These are phyloP conservation scores for Cystofilobasidium macerans DNA, from an alignment of 768 basidiomycete species.

Conservation along the genomic window DNA sequence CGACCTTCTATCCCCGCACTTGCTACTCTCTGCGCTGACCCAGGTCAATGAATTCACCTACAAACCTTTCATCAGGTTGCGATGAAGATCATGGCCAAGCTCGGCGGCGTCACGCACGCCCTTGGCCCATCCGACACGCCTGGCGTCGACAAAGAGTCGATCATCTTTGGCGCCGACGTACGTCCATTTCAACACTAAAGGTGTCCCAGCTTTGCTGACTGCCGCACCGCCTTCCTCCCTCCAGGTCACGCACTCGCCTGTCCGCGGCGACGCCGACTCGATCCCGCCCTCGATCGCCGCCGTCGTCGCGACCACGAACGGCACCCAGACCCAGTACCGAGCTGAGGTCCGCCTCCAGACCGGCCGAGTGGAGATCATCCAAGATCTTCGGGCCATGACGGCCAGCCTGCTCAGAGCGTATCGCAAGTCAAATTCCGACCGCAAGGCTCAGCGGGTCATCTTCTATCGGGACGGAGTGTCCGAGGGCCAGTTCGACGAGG, in stretches of 20 bases:
- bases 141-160: constrained; percentile 31
- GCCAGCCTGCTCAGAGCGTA: constrained; percentile 35
- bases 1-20: neutral
- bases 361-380: constrained; percentile 37
- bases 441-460: constrained; percentile 33
- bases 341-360: constrained; percentile 34
- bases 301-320: constrained; percentile 37
- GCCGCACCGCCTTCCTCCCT: neutral
- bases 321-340: constrained; percentile 27
- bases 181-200: constrained; percentile 2
- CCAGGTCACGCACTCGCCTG: constrained; percentile 32
- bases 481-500: constrained; percentile 37
- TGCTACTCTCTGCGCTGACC: neutral
- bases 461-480: constrained; percentile 38
- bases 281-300: constrained; percentile 36
- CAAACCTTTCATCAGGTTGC: neutral
- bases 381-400: constrained; percentile 34
- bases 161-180: constrained; percentile 38
- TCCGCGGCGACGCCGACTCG: constrained; percentile 29
- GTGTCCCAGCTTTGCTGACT: neutral
- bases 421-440: constrained; percentile 29
- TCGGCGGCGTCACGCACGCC: constrained; percentile 17
- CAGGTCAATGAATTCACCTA: no score
- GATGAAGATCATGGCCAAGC: constrained; percentile 23
- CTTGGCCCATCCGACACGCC: constrained; percentile 8